Evolutionary conservation across 805 yeast genomes (phyloP), one percentile per base, ranked within the genome.

Genomic region (Wickerhamomyces alni): DNA sequence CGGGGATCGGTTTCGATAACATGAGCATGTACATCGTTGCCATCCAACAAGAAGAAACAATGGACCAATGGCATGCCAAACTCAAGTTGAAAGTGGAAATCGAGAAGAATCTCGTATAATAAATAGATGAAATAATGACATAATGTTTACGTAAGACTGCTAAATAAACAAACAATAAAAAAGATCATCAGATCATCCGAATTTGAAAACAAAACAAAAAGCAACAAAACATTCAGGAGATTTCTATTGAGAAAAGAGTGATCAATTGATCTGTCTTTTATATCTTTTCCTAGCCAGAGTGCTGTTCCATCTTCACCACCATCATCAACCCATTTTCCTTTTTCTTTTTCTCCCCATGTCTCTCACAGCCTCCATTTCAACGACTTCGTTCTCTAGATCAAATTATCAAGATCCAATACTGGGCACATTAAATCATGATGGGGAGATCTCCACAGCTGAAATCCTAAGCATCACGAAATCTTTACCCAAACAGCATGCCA

Each of bases 1-100:
- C 91, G 0, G 93, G 93, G 2, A 74, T 82, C 19, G 94, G 94
- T 1, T 83, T 81, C 50, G 94, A 84, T 57, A 84, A 84, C 53
- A 84, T 84, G 91, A 82, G 89, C 0, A 64, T 82, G 16, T 70
- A 81, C n/a, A 72, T 84, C 6, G 70, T 83, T 8, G 83, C 83
- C 1, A 54, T 81, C 28, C 86, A 82, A 52, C 55, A 55, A 5
- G 60, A 54, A 4, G 66, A 63, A 35, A 54, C 66, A 2, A 52
- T 81, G 31, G 73, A 73, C 17, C 69, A 68, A 16, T 83, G 93
- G 93, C 72, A 77, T 48, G 57, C 59, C 4, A 55, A 61, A 42
- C 75, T 82, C 70, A 77, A 72, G 46, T 43, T 55, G 7, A 65
- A 69, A 27, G 44, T 63, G 9, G 66, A 59, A 37, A 52, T 61